Conservation (phyloP, 2,329 filamentous ascomycete species). For the Diaporthe batatas region DNA sequence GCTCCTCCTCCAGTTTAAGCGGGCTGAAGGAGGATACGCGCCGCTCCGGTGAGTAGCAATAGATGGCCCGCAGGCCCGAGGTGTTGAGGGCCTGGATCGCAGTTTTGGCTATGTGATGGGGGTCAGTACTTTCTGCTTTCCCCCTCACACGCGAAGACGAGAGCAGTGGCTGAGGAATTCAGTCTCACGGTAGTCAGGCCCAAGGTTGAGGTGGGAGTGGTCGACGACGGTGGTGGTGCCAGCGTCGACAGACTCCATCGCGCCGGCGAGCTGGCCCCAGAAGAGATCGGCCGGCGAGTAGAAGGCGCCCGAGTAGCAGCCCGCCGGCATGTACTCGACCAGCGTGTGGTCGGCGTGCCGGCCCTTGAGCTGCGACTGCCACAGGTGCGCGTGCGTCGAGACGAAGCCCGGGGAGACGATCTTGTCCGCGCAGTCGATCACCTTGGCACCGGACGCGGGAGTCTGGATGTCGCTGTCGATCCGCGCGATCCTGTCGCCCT, state of each 20-base stretch:
- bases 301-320: slow-evolving; percentile 53
- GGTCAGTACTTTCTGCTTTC: not conserved
- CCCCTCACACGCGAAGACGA: not conserved
- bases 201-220: slow-evolving; percentile 52
- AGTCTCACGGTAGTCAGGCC: slow-evolving; percentile 47
- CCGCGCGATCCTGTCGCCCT: slow-evolving; percentile 27
- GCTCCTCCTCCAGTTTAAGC: slow-evolving; percentile 45
- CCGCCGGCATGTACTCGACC: slow-evolving; percentile 48
- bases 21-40: slow-evolving; percentile 50
- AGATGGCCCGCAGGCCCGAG: slow-evolving; percentile 61
- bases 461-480: slow-evolving; percentile 28
- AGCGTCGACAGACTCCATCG: slow-evolving; percentile 56
- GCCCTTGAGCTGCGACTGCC: slow-evolving; percentile 55
- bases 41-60: slow-evolving; percentile 55
- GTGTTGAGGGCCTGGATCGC: slow-evolving; percentile 56
- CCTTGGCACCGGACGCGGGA: slow-evolving; percentile 37
- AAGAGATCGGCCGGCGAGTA: slow-evolving; percentile 59
- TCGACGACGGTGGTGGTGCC: slow-evolving; percentile 59
- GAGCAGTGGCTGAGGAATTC: not conserved
- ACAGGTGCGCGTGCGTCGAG: slow-evolving; percentile 60
- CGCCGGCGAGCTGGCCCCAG: slow-evolving; percentile 58
- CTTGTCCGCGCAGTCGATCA: slow-evolving; percentile 57
- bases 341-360: slow-evolving; percentile 46
- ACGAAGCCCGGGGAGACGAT: slow-evolving; percentile 58
- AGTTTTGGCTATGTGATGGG: slow-evolving; percentile 41